A percentile compares a stretch with the other conserved stretches of the same genome.
Evolutionary conservation across 768 basidiomycete species (phyloP).

Genomic region (Tremella mesenterica): DNA sequence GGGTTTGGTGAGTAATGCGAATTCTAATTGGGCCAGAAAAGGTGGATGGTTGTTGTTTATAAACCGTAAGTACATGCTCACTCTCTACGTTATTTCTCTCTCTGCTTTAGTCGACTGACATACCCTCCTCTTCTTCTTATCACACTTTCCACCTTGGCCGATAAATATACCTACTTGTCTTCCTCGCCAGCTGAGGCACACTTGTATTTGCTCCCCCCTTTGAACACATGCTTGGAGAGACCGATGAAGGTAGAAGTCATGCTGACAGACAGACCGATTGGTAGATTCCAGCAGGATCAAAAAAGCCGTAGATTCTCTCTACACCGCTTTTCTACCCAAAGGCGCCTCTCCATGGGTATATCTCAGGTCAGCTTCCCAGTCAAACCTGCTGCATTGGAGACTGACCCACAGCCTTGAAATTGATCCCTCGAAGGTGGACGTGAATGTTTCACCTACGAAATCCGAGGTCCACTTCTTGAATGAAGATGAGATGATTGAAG

Average conservation of each 20-base stretch:
- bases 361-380: conserved; percentile 57
- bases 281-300: conserved; percentile 84
- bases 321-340: conserved; percentile 76
- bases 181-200: not conserved
- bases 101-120: not conserved
- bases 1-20: conserved; percentile 71
- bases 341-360: conserved; percentile 87
- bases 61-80: conserved; percentile 58
- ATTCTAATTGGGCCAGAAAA: conserved; percentile 75
- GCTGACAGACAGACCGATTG: conserved; percentile 68
- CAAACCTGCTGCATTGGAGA: not conserved
- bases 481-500: conserved; percentile 74
- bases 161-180: not conserved
- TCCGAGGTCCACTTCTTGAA: conserved; percentile 86
- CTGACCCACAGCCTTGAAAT: conserved; percentile 58
- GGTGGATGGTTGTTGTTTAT: conserved; percentile 82
- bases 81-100: not conserved
- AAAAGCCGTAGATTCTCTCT: conserved; percentile 75
- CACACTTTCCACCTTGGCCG: not conserved
- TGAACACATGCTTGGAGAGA: too few relatives aligned
- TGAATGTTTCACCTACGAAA: conserved; percentile 97
- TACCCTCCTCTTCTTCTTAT: too few relatives aligned
- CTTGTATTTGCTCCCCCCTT: too few relatives aligned
- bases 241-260: not conserved
- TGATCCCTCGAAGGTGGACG: conserved; percentile 80